Base-by-base conservation (phyloP, 371 early-diverging fungal species). In the Fennellomyces sp. region DNA sequence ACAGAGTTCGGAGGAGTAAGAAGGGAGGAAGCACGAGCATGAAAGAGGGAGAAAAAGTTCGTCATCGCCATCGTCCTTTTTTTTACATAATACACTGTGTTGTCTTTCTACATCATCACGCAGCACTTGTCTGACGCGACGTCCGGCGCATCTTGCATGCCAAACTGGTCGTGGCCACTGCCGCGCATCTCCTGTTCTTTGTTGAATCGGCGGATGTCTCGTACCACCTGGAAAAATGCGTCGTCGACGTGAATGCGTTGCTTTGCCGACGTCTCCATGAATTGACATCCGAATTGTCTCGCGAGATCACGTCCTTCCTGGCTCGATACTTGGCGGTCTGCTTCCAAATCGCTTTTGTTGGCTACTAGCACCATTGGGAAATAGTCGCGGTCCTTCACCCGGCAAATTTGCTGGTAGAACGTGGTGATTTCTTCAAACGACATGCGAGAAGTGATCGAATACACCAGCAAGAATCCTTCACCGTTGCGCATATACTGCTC, bases 331-430 rank as follows among this genome's bases (percentile, higher is more conserved):
- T 86, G 86, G 49, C 96, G 81, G 54, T 96, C 93, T 26, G 70
- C 64, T 35, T 88, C 88, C 60, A 96, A 71, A 82, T 99, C 98
- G 57, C 89, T 90, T 81, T 99, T 99, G 87, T 99, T 99, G 26
- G 91, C 99, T 11, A 97, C 88, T 7, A 98, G 72, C 52, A 95
- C 88, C 55, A 96, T 90, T 15, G 96, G 96, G 70, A 91, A 92
- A 51, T 76, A 82, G 49, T 91, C 91, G 36, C 80, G 75, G 62
- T 94, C 92, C 72, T 94, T 94, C 48, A 94, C 91, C 21, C 90
- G 84, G 41, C 89, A 76, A 41, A 96, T 92, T 61, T 92, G 90
- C 56, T 89, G 84, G 62, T 88, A 83, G 63, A 91, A 91, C 0
- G 84, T 81, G 23, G 80, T 67, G 56, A 93, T 91, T 74, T 96